Base-by-base conservation (phyloP, 768 basidiomycete genomes). In the Sporobolomyces roseus region DNA sequence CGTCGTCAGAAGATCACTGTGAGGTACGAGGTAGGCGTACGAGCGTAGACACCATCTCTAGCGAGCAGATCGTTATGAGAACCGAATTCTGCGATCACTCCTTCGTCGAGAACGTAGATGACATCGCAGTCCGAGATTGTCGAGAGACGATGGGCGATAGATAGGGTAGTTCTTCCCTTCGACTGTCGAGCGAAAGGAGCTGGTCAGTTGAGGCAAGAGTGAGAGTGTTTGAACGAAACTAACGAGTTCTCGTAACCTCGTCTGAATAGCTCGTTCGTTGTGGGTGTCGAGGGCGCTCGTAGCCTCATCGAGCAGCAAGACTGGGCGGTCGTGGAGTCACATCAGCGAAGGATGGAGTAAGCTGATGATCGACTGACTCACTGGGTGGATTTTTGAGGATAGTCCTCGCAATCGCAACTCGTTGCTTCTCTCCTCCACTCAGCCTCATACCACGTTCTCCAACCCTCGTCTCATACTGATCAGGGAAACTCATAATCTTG, bases 21-120 rank as follows among this genome's bases (percentile, higher is more conserved):
- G 8, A 16, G 6, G 16, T 27, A 12, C 30, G 3, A 10, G 41
- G n/a, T 8, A 25, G 2, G 10, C 66, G 2, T 10, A 68, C 71
- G 60, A 19, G 71, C 67, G 53, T 73, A 73, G 32, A 73, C 59
- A 3, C 71, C 67, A 23, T 51, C 49, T 19, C 27, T 52, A 5
- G 58, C 66, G 12, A 72, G 63, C 43, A 74, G 62, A 58, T 76
- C 72, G 33, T 30, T 35, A 49, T 76, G 75, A 14, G 65, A 72
- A 0, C 91, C 91, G 66, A 84, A 84, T 78, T 97, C 94, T 45
- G 88, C 82, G 51, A 98, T 87, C 75, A 86, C 85, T 6, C 94
- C 93, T 75, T 96, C 88, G 74, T 89, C 89, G 66, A 98, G 85
- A 30, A 96, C 92, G 58, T 94, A 80, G 75, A 98, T 96, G 63